Percentiles rank a stretch among this genome's conserved stretches.
Conservation (phyloP, 1,284 basidiomycete genomes). For the Ganoderma multipileum region DNA sequence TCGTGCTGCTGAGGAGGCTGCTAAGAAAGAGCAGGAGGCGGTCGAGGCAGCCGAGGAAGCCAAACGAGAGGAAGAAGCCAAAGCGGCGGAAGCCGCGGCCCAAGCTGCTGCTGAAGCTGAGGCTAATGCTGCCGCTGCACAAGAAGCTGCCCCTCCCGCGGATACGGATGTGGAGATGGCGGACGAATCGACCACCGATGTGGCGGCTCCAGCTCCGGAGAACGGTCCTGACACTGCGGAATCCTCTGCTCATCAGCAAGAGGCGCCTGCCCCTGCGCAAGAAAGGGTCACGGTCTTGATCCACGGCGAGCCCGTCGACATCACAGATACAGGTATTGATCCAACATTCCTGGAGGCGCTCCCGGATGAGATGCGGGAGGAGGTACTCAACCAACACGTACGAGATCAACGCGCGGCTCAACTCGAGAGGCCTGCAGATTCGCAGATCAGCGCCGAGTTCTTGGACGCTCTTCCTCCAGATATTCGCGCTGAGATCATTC, state of each 20-base stretch:
- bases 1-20: conserved; percentile 42
- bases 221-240: conserved; percentile 25
- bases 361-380: conserved; percentile 98
- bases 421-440: conserved; percentile 76
- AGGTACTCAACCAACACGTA: conserved; percentile 97
- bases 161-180: conserved; percentile 52
- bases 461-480: conserved; percentile 96
- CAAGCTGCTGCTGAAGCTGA: conserved; percentile 35
- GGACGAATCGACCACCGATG: conserved; percentile 38
- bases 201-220: conserved; percentile 27
- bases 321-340: conserved; percentile 98
- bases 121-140: conserved; percentile 36
- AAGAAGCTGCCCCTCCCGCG: conserved; percentile 22
- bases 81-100: conserved; percentile 25
- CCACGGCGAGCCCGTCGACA: conserved; percentile 94
- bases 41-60: conserved; percentile 40
- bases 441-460: conserved; percentile 94
- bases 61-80: conserved; percentile 35
- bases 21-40: conserved; percentile 35
- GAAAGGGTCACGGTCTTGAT: conserved; percentile 86
- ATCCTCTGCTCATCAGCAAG: conserved; percentile 27
- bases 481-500: conserved; percentile 95
- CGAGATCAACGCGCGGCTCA: conserved; percentile 86
- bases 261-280: conserved; percentile 44
- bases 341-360: conserved; percentile 97